Conservation (phyloP, 2,329 filamentous ascomycete species). For the Colletotrichum lentis region DNA sequence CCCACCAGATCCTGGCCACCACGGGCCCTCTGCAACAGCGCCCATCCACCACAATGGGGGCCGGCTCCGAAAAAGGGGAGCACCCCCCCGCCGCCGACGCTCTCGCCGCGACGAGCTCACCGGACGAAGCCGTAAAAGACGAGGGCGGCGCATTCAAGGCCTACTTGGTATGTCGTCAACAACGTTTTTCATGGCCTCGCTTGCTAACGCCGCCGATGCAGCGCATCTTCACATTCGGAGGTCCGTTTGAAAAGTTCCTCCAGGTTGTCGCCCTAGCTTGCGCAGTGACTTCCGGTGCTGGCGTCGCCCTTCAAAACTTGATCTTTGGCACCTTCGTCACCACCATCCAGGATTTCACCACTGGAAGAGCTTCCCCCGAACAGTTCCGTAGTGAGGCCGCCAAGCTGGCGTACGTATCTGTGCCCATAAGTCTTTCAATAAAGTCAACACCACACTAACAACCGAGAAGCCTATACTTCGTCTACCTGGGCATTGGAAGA, state of each 20-base stretch:
- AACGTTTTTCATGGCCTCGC: neutral
- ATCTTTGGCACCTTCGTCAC: slow-evolving; percentile 52
- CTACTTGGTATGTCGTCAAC: slow-evolving; percentile 31
- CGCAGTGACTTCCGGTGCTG: slow-evolving; percentile 50
- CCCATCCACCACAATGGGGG: slow-evolving; percentile 19
- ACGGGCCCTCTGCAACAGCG: neutral
- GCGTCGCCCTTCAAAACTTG: slow-evolving; percentile 50
- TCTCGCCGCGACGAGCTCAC: slow-evolving; percentile 12
- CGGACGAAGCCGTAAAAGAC: slow-evolving; percentile 24
- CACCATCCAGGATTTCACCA: slow-evolving; percentile 47
- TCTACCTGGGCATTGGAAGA: slow-evolving; percentile 65
- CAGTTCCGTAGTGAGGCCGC: slow-evolving; percentile 46
- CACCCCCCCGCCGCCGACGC: slow-evolving; percentile 20
- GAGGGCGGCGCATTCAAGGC: slow-evolving; percentile 38
- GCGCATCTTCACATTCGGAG: slow-evolving; percentile 47
- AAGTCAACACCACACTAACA: neutral
- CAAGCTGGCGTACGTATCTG: slow-evolving; percentile 45
- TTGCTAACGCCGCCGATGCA: slow-evolving; percentile 22
- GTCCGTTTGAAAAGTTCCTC: slow-evolving; percentile 43
- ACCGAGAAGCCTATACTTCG: slow-evolving; percentile 59
- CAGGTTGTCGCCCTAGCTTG: slow-evolving; percentile 45
- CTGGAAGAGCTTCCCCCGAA: slow-evolving; percentile 40
- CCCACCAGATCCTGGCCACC: neutral
- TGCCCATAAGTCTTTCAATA: too few species aligned
- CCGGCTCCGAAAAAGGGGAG: slow-evolving; percentile 23